Evolutionary conservation across 306 rosid species (phyloP).

Genomic region (Chamaecrista fasciculata): DNA sequence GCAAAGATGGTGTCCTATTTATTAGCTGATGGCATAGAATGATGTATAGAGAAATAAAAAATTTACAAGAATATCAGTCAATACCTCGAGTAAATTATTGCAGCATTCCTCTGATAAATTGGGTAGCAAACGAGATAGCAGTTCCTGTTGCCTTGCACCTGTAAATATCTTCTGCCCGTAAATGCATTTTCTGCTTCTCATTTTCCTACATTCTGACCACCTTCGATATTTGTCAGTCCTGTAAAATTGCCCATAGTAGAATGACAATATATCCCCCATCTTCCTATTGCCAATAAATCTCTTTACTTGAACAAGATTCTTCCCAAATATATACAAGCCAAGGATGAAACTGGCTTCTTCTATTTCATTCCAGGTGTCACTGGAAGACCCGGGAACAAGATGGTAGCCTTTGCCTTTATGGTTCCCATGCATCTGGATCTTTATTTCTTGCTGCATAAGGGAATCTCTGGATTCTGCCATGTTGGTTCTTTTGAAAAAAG

Average conservation of each 20-base stretch:
- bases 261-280: slow-evolving; percentile 73
- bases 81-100: slow-evolving; percentile 58
- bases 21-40: neutral
- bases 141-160: slow-evolving; percentile 79
- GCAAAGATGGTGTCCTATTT: neutral
- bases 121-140: slow-evolving; percentile 67
- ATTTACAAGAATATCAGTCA: slow-evolving; percentile 18
- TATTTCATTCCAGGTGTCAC: slow-evolving; percentile 54
- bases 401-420: slow-evolving; percentile 32
- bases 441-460: slow-evolving; percentile 34
- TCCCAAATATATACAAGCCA: slow-evolving; percentile 80
- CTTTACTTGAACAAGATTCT: slow-evolving; percentile 72
- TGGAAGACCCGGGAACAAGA: slow-evolving; percentile 63
- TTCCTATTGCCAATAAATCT: slow-evolving; percentile 59
- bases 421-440: slow-evolving; percentile 29
- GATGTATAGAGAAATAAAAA: slow-evolving; percentile 16
- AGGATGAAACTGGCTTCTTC: slow-evolving; percentile 77
- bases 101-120: slow-evolving; percentile 50
- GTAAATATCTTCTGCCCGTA: slow-evolving; percentile 73
- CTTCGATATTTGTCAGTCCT: slow-evolving; percentile 61
- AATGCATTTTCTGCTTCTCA: slow-evolving; percentile 57
- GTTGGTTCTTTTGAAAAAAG: slow-evolving; percentile 23
- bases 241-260: slow-evolving; percentile 83
- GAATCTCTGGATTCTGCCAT: slow-evolving; percentile 34
- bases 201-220: slow-evolving; percentile 77